Base-by-base conservation (phyloP, 106 monocot species). In the Gastrodia elata region DNA sequence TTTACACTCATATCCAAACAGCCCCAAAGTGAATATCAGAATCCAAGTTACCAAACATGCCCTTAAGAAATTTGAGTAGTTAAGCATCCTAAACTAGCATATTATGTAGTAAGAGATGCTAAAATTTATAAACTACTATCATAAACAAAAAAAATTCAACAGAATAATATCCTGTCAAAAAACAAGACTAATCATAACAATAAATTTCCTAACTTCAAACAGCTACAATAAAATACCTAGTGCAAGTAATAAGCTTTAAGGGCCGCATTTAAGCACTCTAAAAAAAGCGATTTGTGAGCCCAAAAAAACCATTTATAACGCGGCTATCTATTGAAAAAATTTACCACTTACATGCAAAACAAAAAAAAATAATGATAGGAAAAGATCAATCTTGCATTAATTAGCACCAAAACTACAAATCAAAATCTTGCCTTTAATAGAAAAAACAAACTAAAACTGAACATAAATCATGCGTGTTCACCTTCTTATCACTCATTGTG, bases 401-500 rank as follows among this genome's bases (percentile, higher is more conserved):
- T 5, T 25, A 25, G 7, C 57, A 58, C 27, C 25, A 3, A 58
- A 16, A 58, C 22, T 25, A 22, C 57, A 25, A 58, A 58, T 25
- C 57, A 58, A 58, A 58, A 25, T 25, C 57, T 25, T 26, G 57
- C 4, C 2, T 58, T 58, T 58, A 0, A 24, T 25, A 9, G 26
- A 27, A 58, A 27, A 64, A 64, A 64, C 33, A 10, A 64, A 64
- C 0, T 32, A 64, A 15, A 30, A 9, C 33, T 9, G 33, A 3
- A 13, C 64, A 32, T 26, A 26, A 64, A 14, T 2, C 32, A 64
- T 64, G 64, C 57, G 9, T 27, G 4, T 58, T 16, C 39, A 68
- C 68, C 68, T 68, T 68, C 38, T 68, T 27, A 68, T 68, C 38
- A 68, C 38, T 68, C 68, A 68, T 68, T 38, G n/a, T 68, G 68